Evolutionary conservation across 2,329 filamentous ascomycete genomes (phyloP).

Genomic region (Huntiella moniliformis): DNA sequence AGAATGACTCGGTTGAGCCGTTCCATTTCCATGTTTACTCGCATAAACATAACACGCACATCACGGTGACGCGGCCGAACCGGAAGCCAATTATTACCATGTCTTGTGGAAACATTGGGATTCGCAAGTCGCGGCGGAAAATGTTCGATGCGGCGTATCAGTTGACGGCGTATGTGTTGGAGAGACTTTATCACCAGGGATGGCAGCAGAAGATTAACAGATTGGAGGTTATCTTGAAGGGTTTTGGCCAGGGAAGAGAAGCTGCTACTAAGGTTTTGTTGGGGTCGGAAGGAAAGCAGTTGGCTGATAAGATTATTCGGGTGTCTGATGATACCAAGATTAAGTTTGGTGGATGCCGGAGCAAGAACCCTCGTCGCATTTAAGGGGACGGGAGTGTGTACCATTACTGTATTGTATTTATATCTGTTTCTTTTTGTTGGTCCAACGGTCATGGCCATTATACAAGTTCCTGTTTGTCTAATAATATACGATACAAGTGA

Average conservation of each 20-base stretch:
- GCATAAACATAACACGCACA: constrained; percentile 86
- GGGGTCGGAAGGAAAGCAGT: constrained; percentile 60
- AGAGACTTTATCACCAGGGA: constrained; percentile 65
- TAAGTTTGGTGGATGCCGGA: constrained; percentile 91
- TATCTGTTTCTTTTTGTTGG: not conserved
- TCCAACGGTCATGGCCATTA: not conserved
- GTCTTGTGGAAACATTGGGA: constrained; percentile 78
- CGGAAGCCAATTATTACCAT: constrained; percentile 62
- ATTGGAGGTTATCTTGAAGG: constrained; percentile 65
- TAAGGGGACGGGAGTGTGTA: constrained; percentile 19
- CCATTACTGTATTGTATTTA: constrained; percentile 13
- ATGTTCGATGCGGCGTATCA: constrained; percentile 88
- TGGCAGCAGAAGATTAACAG: constrained; percentile 56
- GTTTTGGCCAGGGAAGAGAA: constrained; percentile 74
- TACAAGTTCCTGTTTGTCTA: not conserved
- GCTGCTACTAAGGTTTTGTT: constrained; percentile 78
- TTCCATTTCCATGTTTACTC: constrained; percentile 77
- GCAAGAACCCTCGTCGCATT: constrained; percentile 66
- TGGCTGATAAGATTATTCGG: constrained; percentile 56
- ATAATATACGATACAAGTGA: constrained; percentile 1
- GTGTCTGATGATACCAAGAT: constrained; percentile 75
- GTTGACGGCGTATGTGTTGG: constrained; percentile 64
- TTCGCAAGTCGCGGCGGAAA: constrained; percentile 61
- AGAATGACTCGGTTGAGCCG: constrained; percentile 30
- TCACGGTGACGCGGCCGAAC: constrained; percentile 73